Evolutionary conservation across 495 filamentous ascomycete genomes (phyloP).

Genomic region (Trichoderma parareesei): DNA sequence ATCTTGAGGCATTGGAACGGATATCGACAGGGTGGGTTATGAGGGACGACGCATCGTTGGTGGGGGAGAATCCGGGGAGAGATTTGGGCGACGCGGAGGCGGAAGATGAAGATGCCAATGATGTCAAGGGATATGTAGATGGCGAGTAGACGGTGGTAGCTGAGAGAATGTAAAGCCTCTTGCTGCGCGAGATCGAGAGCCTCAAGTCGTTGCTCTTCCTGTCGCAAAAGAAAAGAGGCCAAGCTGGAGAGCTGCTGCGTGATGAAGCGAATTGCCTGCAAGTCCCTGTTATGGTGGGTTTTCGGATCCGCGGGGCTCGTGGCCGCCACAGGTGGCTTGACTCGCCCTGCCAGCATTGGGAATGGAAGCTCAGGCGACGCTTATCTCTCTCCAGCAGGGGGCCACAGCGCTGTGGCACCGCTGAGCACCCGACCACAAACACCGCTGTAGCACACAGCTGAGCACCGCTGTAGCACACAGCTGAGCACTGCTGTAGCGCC

Average conservation of each 20-base stretch:
- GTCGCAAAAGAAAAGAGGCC: neutral
- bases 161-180: neutral
- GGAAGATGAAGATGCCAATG: neutral
- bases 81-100: neutral
- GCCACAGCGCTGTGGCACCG: no score
- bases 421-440: no score
- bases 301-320: slow-evolving; percentile 5
- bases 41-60: slow-evolving; percentile 12
- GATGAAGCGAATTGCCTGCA: neutral
- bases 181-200: no score
- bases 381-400: neutral
- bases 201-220: no score
- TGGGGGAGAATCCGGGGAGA: neutral
- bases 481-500: no score
- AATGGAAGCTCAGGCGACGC: no score
- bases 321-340: slow-evolving; percentile 6
- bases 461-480: neutral
- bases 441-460: neutral
- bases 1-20: slow-evolving; percentile 28
- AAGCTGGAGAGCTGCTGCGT: neutral
- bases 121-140: neutral
- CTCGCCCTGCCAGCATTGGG: no score
- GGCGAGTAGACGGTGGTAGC: neutral
- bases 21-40: neutral
- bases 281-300: neutral